Base-by-base conservation (phyloP, 345 rosid species). In the Lumnitzera littorea region DNA sequence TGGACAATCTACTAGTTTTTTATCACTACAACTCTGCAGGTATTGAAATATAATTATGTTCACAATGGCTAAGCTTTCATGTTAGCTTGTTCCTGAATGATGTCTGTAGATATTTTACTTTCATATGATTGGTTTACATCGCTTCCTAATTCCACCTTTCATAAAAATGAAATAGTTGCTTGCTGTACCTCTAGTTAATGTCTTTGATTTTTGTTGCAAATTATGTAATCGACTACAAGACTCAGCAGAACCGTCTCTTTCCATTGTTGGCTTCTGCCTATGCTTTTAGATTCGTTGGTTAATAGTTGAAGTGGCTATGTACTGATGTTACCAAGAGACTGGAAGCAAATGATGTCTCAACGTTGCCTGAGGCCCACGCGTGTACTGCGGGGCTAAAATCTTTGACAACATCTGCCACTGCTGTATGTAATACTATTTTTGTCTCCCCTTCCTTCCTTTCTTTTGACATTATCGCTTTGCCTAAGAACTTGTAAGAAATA, bases 371-470 rank as follows among this genome's bases (percentile, higher is more conserved):
- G 80, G 95, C 86, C 69, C 99, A 91, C 74, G 96, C 99, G 25
- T 95, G 99, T 72, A 95, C 99, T 67, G 97, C 99, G 1, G 99
- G 97, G 62, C 76, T 95, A 77, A 95, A 95, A 79, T 88, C 99
- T 64, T 67, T 95, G 76, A 95, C 99, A 50, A 91, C 99, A 58
- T 60, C 96, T 63, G 83, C 73, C 60, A 91, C 99, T 67, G 94
- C 96, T 70, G 99, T 94, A 86, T 24, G 89, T 80, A 59, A 56
- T 64, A 61, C 3, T 36, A 5, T 36, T 36, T 36, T 8, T 2
- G 29, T 27, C 2, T 27, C 6, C 6, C 3, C 10, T 9, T 5
- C 43, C 6, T 2, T 36, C 1, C 6, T n/a, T n/a, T n/a, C n/a
- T n/a, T n/a, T n/a, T n/a, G n/a, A n/a, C n/a, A n/a, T n/a, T n/a